Evolutionary conservation across 768 basidiomycete species (phyloP).

Genomic region (Trametes sanguinea): DNA sequence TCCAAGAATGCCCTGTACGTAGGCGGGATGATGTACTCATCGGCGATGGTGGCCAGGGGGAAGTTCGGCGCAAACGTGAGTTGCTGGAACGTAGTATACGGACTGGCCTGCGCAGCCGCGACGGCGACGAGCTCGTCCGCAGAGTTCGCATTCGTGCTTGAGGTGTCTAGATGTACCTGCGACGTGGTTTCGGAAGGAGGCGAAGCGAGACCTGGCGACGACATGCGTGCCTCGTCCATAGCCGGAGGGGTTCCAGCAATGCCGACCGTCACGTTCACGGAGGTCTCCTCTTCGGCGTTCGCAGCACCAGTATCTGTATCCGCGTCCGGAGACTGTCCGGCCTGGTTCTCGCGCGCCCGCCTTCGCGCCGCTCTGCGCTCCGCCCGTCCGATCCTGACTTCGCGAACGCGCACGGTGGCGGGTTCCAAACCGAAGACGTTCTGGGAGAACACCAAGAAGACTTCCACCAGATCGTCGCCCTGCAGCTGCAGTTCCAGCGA

Average conservation of each 20-base stretch:
- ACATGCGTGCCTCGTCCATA: constrained; percentile 21
- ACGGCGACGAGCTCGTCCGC: constrained; percentile 70
- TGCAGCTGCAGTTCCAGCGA: constrained; percentile 87
- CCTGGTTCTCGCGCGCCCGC: constrained; percentile 67
- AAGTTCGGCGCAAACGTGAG: constrained; percentile 82
- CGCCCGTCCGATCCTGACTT: constrained; percentile 87
- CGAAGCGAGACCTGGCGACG: constrained; percentile 23
- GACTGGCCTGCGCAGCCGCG: constrained; percentile 71
- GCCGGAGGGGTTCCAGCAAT: constrained; percentile 49
- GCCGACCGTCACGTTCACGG: constrained; percentile 64
- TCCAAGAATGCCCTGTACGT: constrained; percentile 80
- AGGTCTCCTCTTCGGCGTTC: constrained; percentile 35
- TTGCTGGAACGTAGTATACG: constrained; percentile 93
- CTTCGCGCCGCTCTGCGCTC: constrained; percentile 84
- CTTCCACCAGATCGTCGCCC: constrained; percentile 90
- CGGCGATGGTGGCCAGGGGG: constrained; percentile 84
- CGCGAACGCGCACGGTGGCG: constrained; percentile 90
- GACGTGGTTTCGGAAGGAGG: constrained; percentile 26
- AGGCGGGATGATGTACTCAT: constrained; percentile 90
- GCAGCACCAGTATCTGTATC: constrained; percentile 41
- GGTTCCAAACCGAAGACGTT: constrained; percentile 93
- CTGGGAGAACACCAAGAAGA: constrained; percentile 88
- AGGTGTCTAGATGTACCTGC: constrained; percentile 33
- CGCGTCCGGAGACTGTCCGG: constrained; percentile 48
- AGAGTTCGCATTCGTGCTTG: constrained; percentile 39